Conservation (phyloP, 352 stramenopile species). For the Pythium biforme region DNA sequence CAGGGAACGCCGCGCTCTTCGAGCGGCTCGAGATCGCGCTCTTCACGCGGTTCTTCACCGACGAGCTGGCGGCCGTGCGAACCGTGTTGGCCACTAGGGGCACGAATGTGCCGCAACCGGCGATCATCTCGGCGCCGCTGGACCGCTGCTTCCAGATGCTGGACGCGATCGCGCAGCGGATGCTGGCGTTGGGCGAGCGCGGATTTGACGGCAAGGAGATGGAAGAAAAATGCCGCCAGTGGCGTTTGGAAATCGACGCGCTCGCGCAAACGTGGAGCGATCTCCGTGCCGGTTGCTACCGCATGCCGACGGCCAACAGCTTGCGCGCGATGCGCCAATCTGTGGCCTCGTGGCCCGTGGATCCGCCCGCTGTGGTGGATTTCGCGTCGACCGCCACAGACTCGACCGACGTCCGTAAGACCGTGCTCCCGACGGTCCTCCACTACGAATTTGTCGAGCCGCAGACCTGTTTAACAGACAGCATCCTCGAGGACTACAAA, state of each 20-base stretch:
- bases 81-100: neutral
- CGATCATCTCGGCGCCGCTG: neutral
- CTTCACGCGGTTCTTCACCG: neutral
- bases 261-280: conserved; percentile 8
- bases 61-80: neutral
- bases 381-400: neutral
- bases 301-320: neutral
- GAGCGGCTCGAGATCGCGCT: conserved; percentile 20
- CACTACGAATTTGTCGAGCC: conserved; percentile 13
- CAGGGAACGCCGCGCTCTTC: conserved; percentile 32
- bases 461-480: neutral
- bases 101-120: neutral
- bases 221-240: conserved; percentile 10
- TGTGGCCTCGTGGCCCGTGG: neutral
- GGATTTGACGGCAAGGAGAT: conserved; percentile 4
- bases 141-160: conserved; percentile 14
- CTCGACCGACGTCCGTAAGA: neutral
- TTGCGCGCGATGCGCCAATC: conserved; percentile 2
- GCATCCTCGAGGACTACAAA: conserved; percentile 11
- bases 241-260: conserved; percentile 7
- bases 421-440: neutral
- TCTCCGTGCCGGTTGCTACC: conserved; percentile 1
- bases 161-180: conserved; percentile 4
- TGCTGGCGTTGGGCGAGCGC: conserved; percentile 1
- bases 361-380: neutral